A percentile compares a stretch with the other conserved stretches of the same genome.
These are phyloP conservation scores for Aspergillus quadricinctus DNA, from an alignment of 2,329 filamentous ascomycete genomes.

Conservation along the genomic window DNA sequence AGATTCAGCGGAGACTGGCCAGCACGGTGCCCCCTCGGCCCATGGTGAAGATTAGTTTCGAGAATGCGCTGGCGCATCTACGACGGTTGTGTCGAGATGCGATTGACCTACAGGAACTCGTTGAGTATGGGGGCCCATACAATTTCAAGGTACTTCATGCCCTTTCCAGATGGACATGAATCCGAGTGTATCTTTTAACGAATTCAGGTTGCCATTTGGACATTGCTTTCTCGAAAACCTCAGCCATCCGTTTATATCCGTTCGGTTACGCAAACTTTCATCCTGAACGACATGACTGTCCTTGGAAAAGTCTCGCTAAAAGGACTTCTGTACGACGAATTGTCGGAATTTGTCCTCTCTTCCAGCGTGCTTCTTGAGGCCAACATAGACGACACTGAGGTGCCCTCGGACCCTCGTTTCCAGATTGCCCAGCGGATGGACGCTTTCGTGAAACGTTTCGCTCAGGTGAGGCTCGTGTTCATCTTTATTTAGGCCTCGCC, in stretches of 20 bases:
- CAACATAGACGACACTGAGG: slow-evolving; percentile 70
- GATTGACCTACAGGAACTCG: slow-evolving; percentile 61
- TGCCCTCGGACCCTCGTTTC: slow-evolving; percentile 68
- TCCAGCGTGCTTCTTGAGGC: slow-evolving; percentile 66
- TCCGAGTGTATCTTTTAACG: slow-evolving; percentile 9
- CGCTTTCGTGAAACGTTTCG: slow-evolving; percentile 53
- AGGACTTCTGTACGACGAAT: slow-evolving; percentile 73
- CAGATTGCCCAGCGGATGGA: slow-evolving; percentile 72
- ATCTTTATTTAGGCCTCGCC: neutral
- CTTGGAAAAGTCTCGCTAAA: slow-evolving; percentile 65
- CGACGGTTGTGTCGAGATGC: slow-evolving; percentile 68
- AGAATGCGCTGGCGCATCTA: slow-evolving; percentile 67
- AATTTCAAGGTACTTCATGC: slow-evolving; percentile 59
- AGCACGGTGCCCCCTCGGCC: slow-evolving; percentile 91
- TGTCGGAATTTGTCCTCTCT: slow-evolving; percentile 72
- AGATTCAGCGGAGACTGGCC: slow-evolving; percentile 84
- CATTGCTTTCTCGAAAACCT: slow-evolving; percentile 73
- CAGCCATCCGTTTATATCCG: slow-evolving; percentile 81
- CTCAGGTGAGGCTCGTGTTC: slow-evolving; percentile 34
- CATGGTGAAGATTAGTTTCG: slow-evolving; percentile 71
- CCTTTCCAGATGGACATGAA: slow-evolving; percentile 9
- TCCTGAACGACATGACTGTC: slow-evolving; percentile 69
- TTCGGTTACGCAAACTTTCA: slow-evolving; percentile 69
- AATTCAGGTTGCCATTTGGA: slow-evolving; percentile 63
- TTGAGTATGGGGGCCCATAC: slow-evolving; percentile 64